Evolutionary conservation across 768 basidiomycete genomes (phyloP), one percentile per base, ranked within the genome.

Genomic region (Panellus pusillus): DNA sequence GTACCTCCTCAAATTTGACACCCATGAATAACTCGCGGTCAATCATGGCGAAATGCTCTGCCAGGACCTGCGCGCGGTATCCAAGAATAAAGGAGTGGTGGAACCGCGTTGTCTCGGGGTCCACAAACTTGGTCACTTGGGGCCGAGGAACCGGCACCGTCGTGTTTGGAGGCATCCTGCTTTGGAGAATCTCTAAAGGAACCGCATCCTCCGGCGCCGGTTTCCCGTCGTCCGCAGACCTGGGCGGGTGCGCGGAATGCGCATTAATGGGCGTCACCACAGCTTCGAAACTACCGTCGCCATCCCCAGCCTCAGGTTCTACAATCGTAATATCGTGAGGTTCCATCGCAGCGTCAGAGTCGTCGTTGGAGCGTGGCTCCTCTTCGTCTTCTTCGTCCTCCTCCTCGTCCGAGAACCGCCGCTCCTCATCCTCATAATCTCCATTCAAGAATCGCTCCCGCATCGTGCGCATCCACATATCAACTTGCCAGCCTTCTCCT

Each of bases 1-100:
- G 76, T 36, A 92, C 83, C 63, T 96, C 93, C 63, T 94, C 91
- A 64, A 93, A 93, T 61, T 86, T 87, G 67, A 96, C 79, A 12
- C 81, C 80, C 68, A 89, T 83, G 66, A 93, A 91, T 50, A 95
- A 71, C 61, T 95, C 93, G 20, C 90, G 80, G 58, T 96, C 93
- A 58, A 96, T 92, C 79, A 92, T 86, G 7, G 87, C 79, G 63
- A 95, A 89, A 62, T 93, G 89, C 47, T 84, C 78, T 1, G 88
- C 88, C 31, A 97, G 67, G 5, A 70, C 70, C 35, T 82, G 81
- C 1, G 88, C 81, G 6, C 81, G 75, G 65, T 80, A 75, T 28
- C 65, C 68, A n/a, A 91, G 72, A 46, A 94, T 76, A 72, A 89
- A 94, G 2, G 88, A 91, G 9, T 80, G 83, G 63, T 89, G 82